Evolutionary conservation across 176 grass and related monocot genomes (phyloP).

Genomic region (Miscanthus lutarioriparius): DNA sequence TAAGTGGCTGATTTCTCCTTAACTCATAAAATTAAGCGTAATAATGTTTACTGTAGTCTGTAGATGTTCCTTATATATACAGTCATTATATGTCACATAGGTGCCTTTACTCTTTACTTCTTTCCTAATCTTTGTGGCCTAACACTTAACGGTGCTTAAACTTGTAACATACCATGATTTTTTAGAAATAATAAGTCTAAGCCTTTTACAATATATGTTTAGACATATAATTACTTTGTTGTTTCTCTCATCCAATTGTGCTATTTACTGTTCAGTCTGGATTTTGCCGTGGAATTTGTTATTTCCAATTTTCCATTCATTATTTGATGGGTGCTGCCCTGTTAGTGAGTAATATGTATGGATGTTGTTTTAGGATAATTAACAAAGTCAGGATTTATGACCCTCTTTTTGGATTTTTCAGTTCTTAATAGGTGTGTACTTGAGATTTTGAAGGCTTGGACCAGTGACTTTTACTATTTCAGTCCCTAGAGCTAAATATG

Average conservation of each 20-base stretch:
- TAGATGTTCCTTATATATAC: not conserved
- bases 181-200: not conserved
- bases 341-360: not conserved
- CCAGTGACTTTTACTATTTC: not conserved
- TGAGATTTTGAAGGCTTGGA: not conserved
- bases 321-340: not conserved
- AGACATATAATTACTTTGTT: not conserved
- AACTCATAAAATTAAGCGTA: not conserved
- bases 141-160: not conserved
- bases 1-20: constrained; percentile 7
- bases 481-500: not conserved
- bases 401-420: no score
- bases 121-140: not conserved
- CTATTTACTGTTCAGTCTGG: not conserved
- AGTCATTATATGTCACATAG: not conserved
- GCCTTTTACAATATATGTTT: not conserved
- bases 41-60: not conserved
- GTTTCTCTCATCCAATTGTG: not conserved
- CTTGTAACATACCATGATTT: not conserved
- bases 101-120: not conserved
- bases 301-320: not conserved
- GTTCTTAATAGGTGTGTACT: no score
- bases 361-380: no score
- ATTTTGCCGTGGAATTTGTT: not conserved
- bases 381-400: no score